phyloP scores from a whole-genome alignment of 345 rosid genomes.

The Cochlearia excelsa region DNA sequence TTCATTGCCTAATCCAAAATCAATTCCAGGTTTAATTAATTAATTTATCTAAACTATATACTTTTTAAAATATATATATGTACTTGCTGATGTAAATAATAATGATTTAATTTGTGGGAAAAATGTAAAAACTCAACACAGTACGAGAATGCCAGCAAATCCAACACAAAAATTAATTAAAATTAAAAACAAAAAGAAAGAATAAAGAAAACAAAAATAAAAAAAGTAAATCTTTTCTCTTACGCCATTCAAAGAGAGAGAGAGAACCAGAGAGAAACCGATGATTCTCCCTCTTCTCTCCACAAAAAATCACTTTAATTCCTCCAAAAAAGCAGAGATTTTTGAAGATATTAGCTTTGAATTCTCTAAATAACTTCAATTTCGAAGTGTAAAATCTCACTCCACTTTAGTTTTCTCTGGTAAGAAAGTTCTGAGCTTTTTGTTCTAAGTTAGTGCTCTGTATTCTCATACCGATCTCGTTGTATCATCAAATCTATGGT shows the following conservation, averaged over 20 bases:
- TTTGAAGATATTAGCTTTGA: conserved; percentile 34
- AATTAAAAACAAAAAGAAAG: not conserved
- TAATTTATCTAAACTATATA: not conserved
- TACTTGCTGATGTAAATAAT: not conserved
- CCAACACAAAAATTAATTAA: not conserved
- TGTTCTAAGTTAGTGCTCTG: conserved; percentile 3
- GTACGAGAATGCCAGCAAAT: conserved; percentile 37
- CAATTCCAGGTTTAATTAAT: conserved; percentile 2
- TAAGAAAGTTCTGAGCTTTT: conserved; percentile 27
- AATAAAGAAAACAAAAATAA: conserved; percentile 14
- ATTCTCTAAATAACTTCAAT: conserved; percentile 17
- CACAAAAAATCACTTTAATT: conserved; percentile 5
- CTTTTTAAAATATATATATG: not conserved
- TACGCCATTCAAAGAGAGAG: conserved; percentile 37
- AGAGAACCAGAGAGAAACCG: conserved; percentile 17
- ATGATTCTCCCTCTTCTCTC: conserved; percentile 30
- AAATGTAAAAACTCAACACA: conserved; percentile 23
- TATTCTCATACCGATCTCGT: conserved; percentile 5
- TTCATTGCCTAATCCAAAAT: conserved; percentile 28
- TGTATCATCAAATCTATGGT: not conserved
- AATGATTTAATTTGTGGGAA: not conserved
- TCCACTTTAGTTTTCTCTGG: conserved; percentile 16
- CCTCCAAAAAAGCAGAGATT: conserved; percentile 18
- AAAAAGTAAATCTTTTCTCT: conserved; percentile 30
- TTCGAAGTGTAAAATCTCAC: conserved; percentile 19